Evolutionary conservation across 2,329 filamentous ascomycete species (phyloP).

Genomic region (Hortaea sp.): DNA sequence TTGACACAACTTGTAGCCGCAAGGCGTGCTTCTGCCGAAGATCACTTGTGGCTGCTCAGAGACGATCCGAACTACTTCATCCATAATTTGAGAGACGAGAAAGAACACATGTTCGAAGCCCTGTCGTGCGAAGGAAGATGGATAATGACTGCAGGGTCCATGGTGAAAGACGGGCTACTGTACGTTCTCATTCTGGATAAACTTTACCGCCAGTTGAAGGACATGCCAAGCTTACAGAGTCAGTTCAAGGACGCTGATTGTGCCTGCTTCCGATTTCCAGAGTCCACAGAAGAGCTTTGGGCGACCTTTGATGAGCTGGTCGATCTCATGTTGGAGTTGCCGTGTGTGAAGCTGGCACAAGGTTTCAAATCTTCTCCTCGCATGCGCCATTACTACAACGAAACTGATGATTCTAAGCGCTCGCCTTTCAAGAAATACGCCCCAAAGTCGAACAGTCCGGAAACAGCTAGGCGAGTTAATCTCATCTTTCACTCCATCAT

Average conservation of each 20-base stretch:
- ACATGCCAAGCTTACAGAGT: slow-evolving; percentile 10
- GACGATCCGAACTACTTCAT: slow-evolving; percentile 52
- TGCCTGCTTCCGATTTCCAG: slow-evolving; percentile 24
- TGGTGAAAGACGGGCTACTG: slow-evolving; percentile 11
- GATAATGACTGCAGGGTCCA: slow-evolving; percentile 6
- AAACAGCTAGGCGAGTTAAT: background rate
- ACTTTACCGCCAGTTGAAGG: slow-evolving; percentile 6
- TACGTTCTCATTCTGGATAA: slow-evolving; percentile 12
- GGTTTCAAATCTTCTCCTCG: slow-evolving; percentile 13
- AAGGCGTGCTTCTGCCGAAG: slow-evolving; percentile 34
- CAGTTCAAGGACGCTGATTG: slow-evolving; percentile 35
- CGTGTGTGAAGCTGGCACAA: slow-evolving; percentile 1
- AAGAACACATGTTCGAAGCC: slow-evolving; percentile 38
- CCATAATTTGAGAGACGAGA: slow-evolving; percentile 31
- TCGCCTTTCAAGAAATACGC: background rate
- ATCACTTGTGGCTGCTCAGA: slow-evolving; percentile 46
- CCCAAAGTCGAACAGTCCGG: background rate
- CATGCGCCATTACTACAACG: slow-evolving; percentile 6
- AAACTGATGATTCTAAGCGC: too few species aligned
- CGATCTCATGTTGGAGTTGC: slow-evolving; percentile 3
- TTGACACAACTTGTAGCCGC: slow-evolving; percentile 38
- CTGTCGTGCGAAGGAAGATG: slow-evolving; percentile 7
- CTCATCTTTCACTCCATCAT: background rate
- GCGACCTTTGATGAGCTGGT: slow-evolving; percentile 26
- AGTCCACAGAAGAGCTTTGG: slow-evolving; percentile 30